Percentiles rank a stretch among this genome's conserved stretches.
These are phyloP conservation scores for Pseudozyma hubeiensis DNA, from an alignment of 1,284 basidiomycete species.

Conservation along the genomic window DNA sequence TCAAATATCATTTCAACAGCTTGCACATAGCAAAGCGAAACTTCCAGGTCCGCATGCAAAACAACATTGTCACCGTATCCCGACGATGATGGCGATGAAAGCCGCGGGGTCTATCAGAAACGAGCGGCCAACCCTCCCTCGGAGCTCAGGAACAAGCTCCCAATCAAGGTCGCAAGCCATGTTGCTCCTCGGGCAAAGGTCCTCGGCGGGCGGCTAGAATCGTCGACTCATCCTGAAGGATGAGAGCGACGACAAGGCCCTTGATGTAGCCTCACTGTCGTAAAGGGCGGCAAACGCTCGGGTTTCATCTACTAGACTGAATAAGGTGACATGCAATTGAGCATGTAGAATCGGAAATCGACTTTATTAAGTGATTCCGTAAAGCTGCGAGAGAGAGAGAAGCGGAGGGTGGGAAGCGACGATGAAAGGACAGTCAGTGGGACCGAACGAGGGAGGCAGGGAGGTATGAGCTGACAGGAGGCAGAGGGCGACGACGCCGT, in stretches of 20 bases:
- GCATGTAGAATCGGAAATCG: slow-evolving; percentile 66
- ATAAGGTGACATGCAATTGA: slow-evolving; percentile 66
- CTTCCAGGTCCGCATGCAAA: slow-evolving; percentile 14
- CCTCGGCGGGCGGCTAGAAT: slow-evolving; percentile 65
- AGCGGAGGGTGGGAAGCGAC: neutral
- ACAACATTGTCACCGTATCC: slow-evolving; percentile 1
- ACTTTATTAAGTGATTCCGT: slow-evolving; percentile 68
- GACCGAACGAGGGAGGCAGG: slow-evolving; percentile 10
- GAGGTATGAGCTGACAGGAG: neutral
- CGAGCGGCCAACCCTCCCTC: slow-evolving; percentile 65
- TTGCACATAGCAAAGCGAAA: neutral
- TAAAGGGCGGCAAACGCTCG: slow-evolving; percentile 63
- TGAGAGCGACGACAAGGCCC: slow-evolving; percentile 47
- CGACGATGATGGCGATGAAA: slow-evolving; percentile 14
- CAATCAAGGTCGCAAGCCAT: slow-evolving; percentile 63
- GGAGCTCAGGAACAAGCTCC: slow-evolving; percentile 63
- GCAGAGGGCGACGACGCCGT: neutral
- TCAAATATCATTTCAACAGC: no score
- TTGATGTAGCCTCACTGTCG: slow-evolving; percentile 61
- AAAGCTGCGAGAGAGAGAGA: slow-evolving; percentile 51
- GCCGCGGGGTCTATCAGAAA: slow-evolving; percentile 61
- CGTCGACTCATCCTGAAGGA: slow-evolving; percentile 19
- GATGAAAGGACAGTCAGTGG: slow-evolving; percentile 21
- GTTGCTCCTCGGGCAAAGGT: slow-evolving; percentile 63
- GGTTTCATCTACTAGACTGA: slow-evolving; percentile 66